Conservation (phyloP, 2,329 filamentous ascomycete species). For the Ophiostoma populinum region DNA sequence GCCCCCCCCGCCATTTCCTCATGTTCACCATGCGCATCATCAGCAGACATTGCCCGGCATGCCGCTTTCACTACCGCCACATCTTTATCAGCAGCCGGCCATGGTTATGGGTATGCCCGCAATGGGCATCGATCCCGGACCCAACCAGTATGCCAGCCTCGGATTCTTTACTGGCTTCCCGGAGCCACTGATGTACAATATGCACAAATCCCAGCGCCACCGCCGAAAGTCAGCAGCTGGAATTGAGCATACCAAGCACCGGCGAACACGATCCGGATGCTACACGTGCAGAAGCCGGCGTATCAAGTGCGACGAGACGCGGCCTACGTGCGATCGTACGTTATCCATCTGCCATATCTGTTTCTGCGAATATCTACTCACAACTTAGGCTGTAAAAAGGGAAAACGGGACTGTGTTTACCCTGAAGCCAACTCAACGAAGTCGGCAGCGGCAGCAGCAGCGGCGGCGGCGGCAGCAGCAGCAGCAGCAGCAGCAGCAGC, state of each 20-base stretch:
- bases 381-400: slow-evolving; percentile 65
- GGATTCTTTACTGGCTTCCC: slow-evolving; percentile 33
- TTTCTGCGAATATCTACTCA: too few species aligned
- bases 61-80: slow-evolving; percentile 5
- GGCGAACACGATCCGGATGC: slow-evolving; percentile 83
- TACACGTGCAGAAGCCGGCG: slow-evolving; percentile 77
- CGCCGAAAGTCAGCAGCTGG: slow-evolving; percentile 34
- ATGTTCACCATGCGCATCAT: background rate
- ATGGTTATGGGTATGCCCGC: slow-evolving; percentile 14
- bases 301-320: slow-evolving; percentile 88
- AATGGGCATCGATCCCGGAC: slow-evolving; percentile 17
- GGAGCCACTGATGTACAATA: slow-evolving; percentile 29
- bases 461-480: slow-evolving; percentile 22
- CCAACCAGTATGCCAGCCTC: slow-evolving; percentile 27
- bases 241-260: slow-evolving; percentile 70
- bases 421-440: slow-evolving; percentile 47
- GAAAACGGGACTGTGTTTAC: slow-evolving; percentile 77
- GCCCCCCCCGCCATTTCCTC: too few species aligned
- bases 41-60: too few species aligned
- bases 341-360: background rate
- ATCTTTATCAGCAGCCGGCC: slow-evolving; percentile 15
- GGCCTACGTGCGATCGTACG: slow-evolving; percentile 68
- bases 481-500: slow-evolving; percentile 4
- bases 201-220: slow-evolving; percentile 29
- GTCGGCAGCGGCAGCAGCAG: slow-evolving; percentile 11